These are phyloP conservation scores for Amoeboaphelidium occidentale DNA, from an alignment of 371 early-diverging fungal species.

Conservation along the genomic window DNA sequence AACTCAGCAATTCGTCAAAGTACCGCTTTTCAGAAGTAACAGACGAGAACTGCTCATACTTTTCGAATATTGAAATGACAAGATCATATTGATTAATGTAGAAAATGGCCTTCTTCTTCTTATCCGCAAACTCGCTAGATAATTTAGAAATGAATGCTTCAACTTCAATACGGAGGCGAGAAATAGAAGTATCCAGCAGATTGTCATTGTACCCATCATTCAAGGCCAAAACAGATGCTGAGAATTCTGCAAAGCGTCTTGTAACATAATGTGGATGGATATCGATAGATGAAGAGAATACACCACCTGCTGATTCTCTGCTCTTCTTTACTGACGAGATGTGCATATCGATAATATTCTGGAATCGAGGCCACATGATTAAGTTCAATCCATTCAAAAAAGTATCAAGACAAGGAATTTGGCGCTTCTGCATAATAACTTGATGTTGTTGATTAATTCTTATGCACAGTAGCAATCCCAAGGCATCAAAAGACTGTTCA, in stretches of 20 bases:
- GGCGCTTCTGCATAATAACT: conserved; percentile 48
- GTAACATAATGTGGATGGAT: conserved; percentile 52
- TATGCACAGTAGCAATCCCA: conserved; percentile 62
- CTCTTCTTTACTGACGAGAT: conserved; percentile 50
- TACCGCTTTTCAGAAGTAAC: conserved; percentile 28
- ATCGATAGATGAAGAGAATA: conserved; percentile 34
- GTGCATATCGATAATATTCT: conserved; percentile 58
- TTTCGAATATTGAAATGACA: conserved; percentile 42
- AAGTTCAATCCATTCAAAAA: conserved; percentile 63
- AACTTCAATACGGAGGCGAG: no score
- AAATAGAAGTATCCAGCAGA: conserved; percentile 23
- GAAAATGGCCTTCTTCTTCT: conserved; percentile 39
- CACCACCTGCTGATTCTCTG: conserved; percentile 7
- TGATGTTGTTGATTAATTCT: conserved; percentile 55
- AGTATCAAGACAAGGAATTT: conserved; percentile 47
- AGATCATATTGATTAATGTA: conserved; percentile 77
- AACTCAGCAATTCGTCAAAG: conserved; percentile 33
- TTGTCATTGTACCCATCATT: conserved; percentile 66
- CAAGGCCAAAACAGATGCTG: conserved; percentile 53
- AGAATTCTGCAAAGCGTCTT: conserved; percentile 68
- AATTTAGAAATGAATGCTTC: conserved; percentile 15
- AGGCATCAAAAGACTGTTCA: conserved; percentile 29
- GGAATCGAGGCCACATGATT: conserved; percentile 78
- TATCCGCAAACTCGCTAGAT: conserved; percentile 40
- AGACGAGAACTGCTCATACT: conserved; percentile 6